phyloP scores from a whole-genome alignment of 768 basidiomycete genomes.

The Tremella mesenterica region DNA sequence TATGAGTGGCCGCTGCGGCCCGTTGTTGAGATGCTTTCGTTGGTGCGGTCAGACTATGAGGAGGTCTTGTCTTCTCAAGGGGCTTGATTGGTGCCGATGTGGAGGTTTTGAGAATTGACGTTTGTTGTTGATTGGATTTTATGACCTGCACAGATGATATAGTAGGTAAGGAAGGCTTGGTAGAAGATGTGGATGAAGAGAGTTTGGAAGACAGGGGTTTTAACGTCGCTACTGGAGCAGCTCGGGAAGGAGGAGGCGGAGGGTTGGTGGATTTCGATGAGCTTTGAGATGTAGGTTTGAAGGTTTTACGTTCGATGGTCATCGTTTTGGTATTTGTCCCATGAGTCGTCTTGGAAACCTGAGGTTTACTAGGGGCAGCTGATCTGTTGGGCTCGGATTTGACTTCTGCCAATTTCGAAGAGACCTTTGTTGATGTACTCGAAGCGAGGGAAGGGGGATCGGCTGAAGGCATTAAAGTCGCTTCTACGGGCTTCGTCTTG shows the following conservation, averaged over 20 bases:
- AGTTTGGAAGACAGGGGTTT: too few species aligned
- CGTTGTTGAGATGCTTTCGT: conserved; percentile 1
- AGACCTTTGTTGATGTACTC: not conserved
- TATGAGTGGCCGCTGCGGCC: not conserved
- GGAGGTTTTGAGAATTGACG: not conserved
- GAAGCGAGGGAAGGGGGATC: too few species aligned
- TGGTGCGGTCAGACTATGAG: not conserved
- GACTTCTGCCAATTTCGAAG: too few species aligned
- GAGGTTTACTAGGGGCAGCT: not conserved
- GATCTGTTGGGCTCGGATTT: too few species aligned
- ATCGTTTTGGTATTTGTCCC: not conserved
- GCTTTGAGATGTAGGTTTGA: conserved; percentile 13
- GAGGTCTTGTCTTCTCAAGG: not conserved
- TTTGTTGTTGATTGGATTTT: not conserved
- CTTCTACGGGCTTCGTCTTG: too few species aligned
- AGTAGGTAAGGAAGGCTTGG: not conserved
- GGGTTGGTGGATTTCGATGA: not conserved
- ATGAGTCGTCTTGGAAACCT: not conserved
- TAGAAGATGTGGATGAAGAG: too few species aligned
- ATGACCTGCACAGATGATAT: not conserved
- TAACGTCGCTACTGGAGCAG: too few species aligned
- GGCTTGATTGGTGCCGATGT: not conserved
- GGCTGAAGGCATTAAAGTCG: too few species aligned
- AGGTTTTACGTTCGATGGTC: conserved; percentile 7
- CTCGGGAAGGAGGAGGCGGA: not conserved